Evolutionary conservation across 2,329 filamentous ascomycete species (phyloP).

Genomic region (Venturia carpophila): DNA sequence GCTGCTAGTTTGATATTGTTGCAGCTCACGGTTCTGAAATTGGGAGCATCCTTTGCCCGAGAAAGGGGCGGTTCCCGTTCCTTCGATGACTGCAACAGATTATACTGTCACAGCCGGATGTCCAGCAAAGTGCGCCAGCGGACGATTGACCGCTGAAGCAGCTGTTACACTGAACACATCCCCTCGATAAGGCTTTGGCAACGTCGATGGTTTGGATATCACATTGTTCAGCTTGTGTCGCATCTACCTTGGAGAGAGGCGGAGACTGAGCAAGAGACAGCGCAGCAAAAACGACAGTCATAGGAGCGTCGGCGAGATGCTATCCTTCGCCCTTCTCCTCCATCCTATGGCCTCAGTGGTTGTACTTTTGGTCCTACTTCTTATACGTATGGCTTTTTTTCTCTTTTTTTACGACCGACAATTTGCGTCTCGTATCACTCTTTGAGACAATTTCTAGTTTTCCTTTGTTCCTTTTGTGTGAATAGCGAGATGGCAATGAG

Average conservation of each 20-base stretch:
- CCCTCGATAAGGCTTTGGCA: neutral
- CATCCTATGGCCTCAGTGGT: neutral
- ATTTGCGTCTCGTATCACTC: neutral
- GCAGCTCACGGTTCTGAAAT: neutral
- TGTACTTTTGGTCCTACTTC: neutral
- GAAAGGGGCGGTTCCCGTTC: neutral
- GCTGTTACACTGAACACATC: neutral
- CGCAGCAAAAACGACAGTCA: neutral
- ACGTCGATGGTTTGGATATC: constrained; percentile 4
- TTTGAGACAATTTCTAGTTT: constrained; percentile 3
- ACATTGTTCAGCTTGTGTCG: neutral
- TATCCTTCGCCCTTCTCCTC: neutral
- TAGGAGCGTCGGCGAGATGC: neutral
- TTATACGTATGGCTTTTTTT: constrained; percentile 3
- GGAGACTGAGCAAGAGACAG: neutral
- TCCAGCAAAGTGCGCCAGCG: neutral
- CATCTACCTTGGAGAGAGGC: neutral
- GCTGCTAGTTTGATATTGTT: neutral
- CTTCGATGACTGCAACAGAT: neutral
- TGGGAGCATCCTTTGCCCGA: neutral
- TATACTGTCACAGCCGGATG: neutral
- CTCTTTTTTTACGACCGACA: constrained; percentile 9
- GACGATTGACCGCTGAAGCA: neutral
- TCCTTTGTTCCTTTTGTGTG: neutral
- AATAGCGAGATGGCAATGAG: neutral